Evolutionary conservation across 306 rosid species (phyloP).

Genomic region (Cicer arietinum): DNA sequence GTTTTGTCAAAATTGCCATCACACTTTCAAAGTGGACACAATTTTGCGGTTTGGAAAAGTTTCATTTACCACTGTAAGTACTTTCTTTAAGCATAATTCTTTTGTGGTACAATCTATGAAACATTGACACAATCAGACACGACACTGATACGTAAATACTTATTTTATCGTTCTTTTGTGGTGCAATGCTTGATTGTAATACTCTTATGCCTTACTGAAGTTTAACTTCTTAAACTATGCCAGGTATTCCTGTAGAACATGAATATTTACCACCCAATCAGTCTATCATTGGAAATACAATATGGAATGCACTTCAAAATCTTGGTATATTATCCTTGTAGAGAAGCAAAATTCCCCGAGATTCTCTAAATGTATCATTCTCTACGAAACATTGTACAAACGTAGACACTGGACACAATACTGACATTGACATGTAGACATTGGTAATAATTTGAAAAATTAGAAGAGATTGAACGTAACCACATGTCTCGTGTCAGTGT

Average conservation of each 20-base stretch:
- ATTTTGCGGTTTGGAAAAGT: constrained; percentile 54
- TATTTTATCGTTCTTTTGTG: background rate
- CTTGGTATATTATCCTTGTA: constrained; percentile 40
- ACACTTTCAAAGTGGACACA: constrained; percentile 60
- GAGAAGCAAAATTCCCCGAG: background rate
- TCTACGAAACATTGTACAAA: background rate
- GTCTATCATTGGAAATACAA: constrained; percentile 21
- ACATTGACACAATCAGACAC: too few species aligned
- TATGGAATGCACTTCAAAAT: constrained; percentile 43
- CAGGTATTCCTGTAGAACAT: constrained; percentile 54
- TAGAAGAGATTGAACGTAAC: background rate
- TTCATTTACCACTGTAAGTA: constrained; percentile 52
- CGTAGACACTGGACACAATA: background rate
- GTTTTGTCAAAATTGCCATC: constrained; percentile 56
- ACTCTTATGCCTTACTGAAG: background rate
- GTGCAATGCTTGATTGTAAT: constrained; percentile 39
- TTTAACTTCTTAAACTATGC: constrained; percentile 20
- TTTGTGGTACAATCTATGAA: background rate
- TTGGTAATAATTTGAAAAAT: background rate
- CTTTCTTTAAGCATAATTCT: constrained; percentile 1
- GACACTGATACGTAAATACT: constrained; percentile 27
- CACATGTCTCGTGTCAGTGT: background rate
- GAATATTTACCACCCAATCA: constrained; percentile 41
- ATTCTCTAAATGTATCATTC: constrained; percentile 10
- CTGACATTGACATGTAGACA: background rate